A percentile compares a stretch with the other conserved stretches of the same genome.
Conservation (phyloP, 345 rosid genomes). For the Chamaenerion angustifolium region DNA sequence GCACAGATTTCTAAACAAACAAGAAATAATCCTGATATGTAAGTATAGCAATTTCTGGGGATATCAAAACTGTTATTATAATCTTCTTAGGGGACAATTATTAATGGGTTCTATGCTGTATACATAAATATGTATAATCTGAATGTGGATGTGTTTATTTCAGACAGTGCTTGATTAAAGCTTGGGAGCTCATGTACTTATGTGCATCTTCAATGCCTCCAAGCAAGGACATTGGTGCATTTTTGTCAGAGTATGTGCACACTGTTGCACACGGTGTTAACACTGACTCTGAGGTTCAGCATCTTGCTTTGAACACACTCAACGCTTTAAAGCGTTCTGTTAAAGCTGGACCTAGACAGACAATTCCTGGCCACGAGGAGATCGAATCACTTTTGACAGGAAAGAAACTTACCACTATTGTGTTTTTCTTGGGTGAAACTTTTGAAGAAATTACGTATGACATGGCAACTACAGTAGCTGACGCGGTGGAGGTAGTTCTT, state of each 20-base stretch:
- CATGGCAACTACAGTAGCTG: conserved; percentile 89
- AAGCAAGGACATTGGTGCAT: conserved; percentile 91
- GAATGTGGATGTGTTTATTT: neutral
- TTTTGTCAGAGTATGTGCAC: conserved; percentile 77
- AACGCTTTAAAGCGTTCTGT: conserved; percentile 84
- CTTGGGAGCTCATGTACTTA: conserved; percentile 92
- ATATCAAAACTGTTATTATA: no score
- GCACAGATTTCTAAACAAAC: conserved; percentile 96
- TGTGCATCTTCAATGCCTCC: conserved; percentile 99
- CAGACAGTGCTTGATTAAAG: conserved; percentile 74
- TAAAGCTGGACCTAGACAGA: conserved; percentile 88
- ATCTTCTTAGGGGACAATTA: no score
- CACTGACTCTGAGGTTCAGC: conserved; percentile 65
- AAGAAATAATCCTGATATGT: conserved; percentile 87
- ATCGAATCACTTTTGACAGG: conserved; percentile 82
- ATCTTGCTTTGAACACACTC: conserved; percentile 66
- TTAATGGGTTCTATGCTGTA: no score
- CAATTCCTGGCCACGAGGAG: conserved; percentile 86
- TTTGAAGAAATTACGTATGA: conserved; percentile 95
- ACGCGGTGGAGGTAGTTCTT: conserved; percentile 83
- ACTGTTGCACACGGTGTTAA: conserved; percentile 53
- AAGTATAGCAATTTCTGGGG: conserved; percentile 1
- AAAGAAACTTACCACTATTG: conserved; percentile 84
- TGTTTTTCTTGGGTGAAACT: conserved; percentile 91
- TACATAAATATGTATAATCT: no score